A percentile compares a stretch with the other conserved stretches of the same genome.
phyloP scores from a whole-genome alignment of 2,329 filamentous ascomycete genomes.

The Dactylellina haptotyla region DNA sequence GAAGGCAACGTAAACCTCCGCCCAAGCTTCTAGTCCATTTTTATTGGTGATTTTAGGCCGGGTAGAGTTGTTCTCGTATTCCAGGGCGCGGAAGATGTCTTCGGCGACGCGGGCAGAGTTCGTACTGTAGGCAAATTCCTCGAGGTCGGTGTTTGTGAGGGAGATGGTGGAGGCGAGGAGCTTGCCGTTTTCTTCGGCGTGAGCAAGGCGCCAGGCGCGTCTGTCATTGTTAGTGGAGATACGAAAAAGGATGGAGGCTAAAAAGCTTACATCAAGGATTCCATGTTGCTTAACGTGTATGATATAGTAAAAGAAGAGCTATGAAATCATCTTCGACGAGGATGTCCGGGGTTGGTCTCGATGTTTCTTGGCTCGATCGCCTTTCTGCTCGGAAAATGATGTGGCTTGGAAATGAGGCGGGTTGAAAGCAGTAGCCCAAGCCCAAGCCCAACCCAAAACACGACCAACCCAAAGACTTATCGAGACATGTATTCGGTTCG shows the following conservation, averaged over 20 bases:
- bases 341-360: neutral
- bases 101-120: conserved; percentile 61
- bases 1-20: conserved; percentile 82
- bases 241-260: neutral
- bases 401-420: no score
- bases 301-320: neutral
- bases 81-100: conserved; percentile 56
- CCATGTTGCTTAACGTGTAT: conserved; percentile 17
- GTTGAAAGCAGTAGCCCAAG: no score
- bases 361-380: no score
- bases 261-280: conserved; percentile 43
- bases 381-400: no score
- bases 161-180: conserved; percentile 60
- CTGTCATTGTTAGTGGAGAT: conserved; percentile 6
- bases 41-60: conserved; percentile 54
- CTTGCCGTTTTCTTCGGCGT: conserved; percentile 55
- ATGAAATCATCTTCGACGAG: conserved; percentile 40
- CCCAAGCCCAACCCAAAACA: no score
- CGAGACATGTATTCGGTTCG: no score
- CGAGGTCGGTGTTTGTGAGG: conserved; percentile 59
- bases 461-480: no score
- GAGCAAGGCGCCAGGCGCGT: conserved; percentile 54
- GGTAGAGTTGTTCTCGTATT: conserved; percentile 54
- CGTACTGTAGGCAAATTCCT: conserved; percentile 58
- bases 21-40: conserved; percentile 71